Conservation (phyloP, 2,329 filamentous ascomycete genomes). For the Cordyceps cicadae region DNA sequence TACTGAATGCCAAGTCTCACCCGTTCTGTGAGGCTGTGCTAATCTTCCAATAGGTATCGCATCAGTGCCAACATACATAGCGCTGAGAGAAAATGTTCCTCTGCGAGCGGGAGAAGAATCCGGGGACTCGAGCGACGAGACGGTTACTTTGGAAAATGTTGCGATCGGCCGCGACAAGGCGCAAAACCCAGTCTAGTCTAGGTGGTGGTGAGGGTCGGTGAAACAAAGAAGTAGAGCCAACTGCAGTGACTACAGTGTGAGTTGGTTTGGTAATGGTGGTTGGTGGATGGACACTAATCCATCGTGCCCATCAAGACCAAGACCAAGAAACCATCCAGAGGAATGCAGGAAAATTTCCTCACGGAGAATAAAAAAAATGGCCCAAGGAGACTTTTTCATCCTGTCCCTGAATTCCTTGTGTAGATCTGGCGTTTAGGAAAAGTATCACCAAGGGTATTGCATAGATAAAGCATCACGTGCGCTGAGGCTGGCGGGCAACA, state of each 20-base stretch:
- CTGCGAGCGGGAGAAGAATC: conserved; percentile 14
- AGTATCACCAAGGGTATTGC: conserved; percentile 2
- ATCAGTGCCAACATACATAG: conserved; percentile 21
- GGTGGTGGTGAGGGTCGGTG: neutral
- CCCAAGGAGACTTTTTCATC: neutral
- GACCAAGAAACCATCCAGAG: neutral
- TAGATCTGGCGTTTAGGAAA: neutral
- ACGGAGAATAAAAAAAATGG: neutral
- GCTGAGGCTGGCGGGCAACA: neutral
- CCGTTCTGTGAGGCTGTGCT: neutral
- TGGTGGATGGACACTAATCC: neutral
- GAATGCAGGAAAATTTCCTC: neutral
- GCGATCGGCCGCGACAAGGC: neutral
- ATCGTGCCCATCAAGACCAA: neutral
- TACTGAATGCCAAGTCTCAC: neutral
- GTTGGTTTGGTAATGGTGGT: neutral
- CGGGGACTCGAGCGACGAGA: conserved; percentile 1
- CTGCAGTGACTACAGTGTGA: neutral
- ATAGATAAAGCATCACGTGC: conserved; percentile 2
- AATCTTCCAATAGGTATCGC: conserved; percentile 18
- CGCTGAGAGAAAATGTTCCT: conserved; percentile 21
- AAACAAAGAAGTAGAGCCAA: neutral
- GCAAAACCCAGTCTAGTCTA: neutral
- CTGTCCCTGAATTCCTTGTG: neutral
- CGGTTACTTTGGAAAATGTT: neutral